Percentiles rank a stretch among this genome's conserved stretches.
These are phyloP conservation scores for Coemansia sp. DNA, from an alignment of 192 early-diverging fungal species.

Conservation along the genomic window DNA sequence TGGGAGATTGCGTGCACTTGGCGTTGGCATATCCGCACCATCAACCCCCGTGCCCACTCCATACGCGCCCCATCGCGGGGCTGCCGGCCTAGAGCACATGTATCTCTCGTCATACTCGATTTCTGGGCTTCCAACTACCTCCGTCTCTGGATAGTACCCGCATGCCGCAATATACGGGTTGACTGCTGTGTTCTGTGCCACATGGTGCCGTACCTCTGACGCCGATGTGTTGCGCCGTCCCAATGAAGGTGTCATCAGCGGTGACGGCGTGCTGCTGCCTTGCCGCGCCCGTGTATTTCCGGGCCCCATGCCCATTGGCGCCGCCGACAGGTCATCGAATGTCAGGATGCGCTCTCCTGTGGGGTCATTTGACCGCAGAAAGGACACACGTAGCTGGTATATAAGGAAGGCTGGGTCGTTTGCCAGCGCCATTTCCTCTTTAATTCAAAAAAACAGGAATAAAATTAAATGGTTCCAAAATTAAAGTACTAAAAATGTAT, in stretches of 20 bases:
- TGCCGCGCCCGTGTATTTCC: constrained; percentile 11
- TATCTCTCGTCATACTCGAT: constrained; percentile 31
- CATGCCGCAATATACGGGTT: constrained; percentile 53
- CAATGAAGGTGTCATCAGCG: constrained; percentile 16
- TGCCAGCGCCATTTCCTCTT: constrained; percentile 62
- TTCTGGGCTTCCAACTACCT: constrained; percentile 40
- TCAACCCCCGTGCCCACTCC: constrained; percentile 5
- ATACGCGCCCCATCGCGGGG: constrained; percentile 18
- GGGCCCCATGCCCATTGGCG: constrained; percentile 2
- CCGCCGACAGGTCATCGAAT: constrained; percentile 55
- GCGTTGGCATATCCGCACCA: constrained; percentile 10
- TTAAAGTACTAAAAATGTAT: background rate
- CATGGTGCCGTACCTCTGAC: constrained; percentile 47
- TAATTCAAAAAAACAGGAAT: background rate
- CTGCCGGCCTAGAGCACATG: constrained; percentile 26
- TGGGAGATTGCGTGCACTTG: constrained; percentile 23
- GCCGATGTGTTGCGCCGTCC: constrained; percentile 48
- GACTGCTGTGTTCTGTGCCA: constrained; percentile 38
- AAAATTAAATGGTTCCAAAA: background rate
- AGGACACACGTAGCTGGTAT: constrained; percentile 75
- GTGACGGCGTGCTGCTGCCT: constrained; percentile 24
- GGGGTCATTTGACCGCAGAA: constrained; percentile 72
- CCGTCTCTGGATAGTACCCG: constrained; percentile 50
- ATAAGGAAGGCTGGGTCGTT: constrained; percentile 74
- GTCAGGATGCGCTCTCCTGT: constrained; percentile 72